Evolutionary conservation across 1,139 yeast genomes (phyloP).

Genomic region (Candida sp.): DNA sequence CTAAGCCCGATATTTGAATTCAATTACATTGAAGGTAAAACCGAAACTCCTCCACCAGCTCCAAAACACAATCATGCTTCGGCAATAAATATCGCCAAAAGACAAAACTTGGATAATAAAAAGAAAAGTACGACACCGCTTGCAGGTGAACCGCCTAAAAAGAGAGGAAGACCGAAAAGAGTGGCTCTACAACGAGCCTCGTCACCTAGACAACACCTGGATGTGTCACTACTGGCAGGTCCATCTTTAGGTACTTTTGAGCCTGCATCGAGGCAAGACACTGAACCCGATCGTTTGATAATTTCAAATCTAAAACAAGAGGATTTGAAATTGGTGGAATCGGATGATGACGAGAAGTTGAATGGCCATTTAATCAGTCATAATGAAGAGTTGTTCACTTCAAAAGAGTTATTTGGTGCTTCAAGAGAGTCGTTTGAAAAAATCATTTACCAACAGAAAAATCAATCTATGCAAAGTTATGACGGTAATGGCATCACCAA

Average conservation of each 20-base stretch:
- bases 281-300: slow-evolving; percentile 40
- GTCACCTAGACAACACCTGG: slow-evolving; percentile 32
- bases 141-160: slow-evolving; percentile 33
- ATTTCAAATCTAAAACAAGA: slow-evolving; percentile 32
- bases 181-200: slow-evolving; percentile 20
- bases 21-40: slow-evolving; percentile 50
- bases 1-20: slow-evolving; percentile 70
- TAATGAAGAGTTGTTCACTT: slow-evolving; percentile 36
- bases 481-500: slow-evolving; percentile 1
- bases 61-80: slow-evolving; percentile 81
- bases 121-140: slow-evolving; percentile 6
- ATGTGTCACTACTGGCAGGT: slow-evolving; percentile 11
- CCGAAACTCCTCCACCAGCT: slow-evolving; percentile 74
- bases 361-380: slow-evolving; percentile 11
- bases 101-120: slow-evolving; percentile 17
- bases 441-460: slow-evolving; percentile 12
- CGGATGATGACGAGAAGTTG: slow-evolving; percentile 25
- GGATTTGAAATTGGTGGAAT: slow-evolving; percentile 35
- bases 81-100: slow-evolving; percentile 47
- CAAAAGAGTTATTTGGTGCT: slow-evolving; percentile 43
- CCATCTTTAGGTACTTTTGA: slow-evolving; percentile 23
- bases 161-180: slow-evolving; percentile 49
- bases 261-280: slow-evolving; percentile 36
- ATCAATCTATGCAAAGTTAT: slow-evolving; percentile 7
- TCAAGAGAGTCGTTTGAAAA: slow-evolving; percentile 40